Evolutionary conservation across 2,329 filamentous ascomycete genomes (phyloP).

Genomic region (Tolypocladium album): DNA sequence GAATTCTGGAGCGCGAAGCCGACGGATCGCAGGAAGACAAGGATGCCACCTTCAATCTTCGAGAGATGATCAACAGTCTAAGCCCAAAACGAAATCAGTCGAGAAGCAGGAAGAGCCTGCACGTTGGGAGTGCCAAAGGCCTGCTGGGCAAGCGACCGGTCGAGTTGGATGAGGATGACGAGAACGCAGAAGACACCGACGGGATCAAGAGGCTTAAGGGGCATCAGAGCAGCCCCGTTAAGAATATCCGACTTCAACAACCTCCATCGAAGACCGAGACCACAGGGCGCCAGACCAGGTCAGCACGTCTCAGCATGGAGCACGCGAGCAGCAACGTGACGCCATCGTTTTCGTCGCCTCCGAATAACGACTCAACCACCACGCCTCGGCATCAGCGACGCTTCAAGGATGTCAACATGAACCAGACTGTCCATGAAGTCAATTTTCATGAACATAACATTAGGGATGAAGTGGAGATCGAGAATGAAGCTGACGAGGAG

Average conservation of each 20-base stretch:
- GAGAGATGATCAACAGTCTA: slow-evolving; percentile 67
- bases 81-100: slow-evolving; percentile 63
- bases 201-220: slow-evolving; percentile 60
- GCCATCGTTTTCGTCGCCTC: slow-evolving; percentile 34
- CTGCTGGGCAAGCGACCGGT: slow-evolving; percentile 63
- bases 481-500: slow-evolving; percentile 40
- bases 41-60: slow-evolving; percentile 56
- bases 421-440: slow-evolving; percentile 32
- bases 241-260: slow-evolving; percentile 59
- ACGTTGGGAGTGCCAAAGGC: slow-evolving; percentile 63
- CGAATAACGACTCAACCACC: slow-evolving; percentile 29
- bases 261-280: slow-evolving; percentile 58
- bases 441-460: slow-evolving; percentile 30
- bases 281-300: slow-evolving; percentile 46
- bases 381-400: slow-evolving; percentile 47
- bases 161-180: slow-evolving; percentile 59
- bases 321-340: slow-evolving; percentile 30
- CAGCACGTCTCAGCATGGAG: slow-evolving; percentile 35
- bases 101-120: slow-evolving; percentile 63
- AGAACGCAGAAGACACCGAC: slow-evolving; percentile 47
- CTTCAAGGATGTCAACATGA: slow-evolving; percentile 42
- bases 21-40: slow-evolving; percentile 35
- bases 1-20: slow-evolving; percentile 41
- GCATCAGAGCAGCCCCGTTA: slow-evolving; percentile 66
- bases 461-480: slow-evolving; percentile 29